phyloP scores from a whole-genome alignment of 1,284 basidiomycete species.

The Pascua sp. region DNA sequence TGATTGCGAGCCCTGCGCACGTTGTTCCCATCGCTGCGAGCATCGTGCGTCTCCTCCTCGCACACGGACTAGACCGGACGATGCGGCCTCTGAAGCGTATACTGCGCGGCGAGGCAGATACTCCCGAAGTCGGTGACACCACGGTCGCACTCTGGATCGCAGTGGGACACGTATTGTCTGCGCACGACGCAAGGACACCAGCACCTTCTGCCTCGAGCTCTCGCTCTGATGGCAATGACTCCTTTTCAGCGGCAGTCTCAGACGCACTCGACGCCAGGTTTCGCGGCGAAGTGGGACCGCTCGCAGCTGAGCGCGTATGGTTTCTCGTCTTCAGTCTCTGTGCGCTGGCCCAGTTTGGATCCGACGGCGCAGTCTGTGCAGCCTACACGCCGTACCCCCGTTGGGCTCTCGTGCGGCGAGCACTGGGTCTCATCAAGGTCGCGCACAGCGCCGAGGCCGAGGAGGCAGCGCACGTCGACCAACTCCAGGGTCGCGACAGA shows the following conservation, averaged over 20 bases:
- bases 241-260: conserved; percentile 50
- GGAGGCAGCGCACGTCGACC: conserved; percentile 48
- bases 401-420: conserved; percentile 64
- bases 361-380: conserved; percentile 54
- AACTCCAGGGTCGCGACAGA: conserved; percentile 63
- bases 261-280: conserved; percentile 37
- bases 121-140: conserved; percentile 50
- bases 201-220: background rate
- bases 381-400: conserved; percentile 55
- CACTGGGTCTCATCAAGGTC: conserved; percentile 62
- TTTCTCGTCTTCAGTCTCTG: conserved; percentile 66
- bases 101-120: conserved; percentile 40
- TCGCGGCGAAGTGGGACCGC: conserved; percentile 45
- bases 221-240: conserved; percentile 9
- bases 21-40: conserved; percentile 25
- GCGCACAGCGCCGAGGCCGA: conserved; percentile 58
- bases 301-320: conserved; percentile 70
- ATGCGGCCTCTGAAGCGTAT: conserved; percentile 51
- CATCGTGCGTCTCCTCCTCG: conserved; percentile 58
- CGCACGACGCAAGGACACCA: conserved; percentile 27
- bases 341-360: conserved; percentile 73
- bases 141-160: conserved; percentile 72
- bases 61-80: conserved; percentile 56
- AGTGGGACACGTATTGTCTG: conserved; percentile 58
- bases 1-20: conserved; percentile 1